Percentiles rank a stretch among this genome's conserved stretches.
phyloP scores from a whole-genome alignment of 2,329 filamentous ascomycete genomes.

The Aureobasidium sp. region DNA sequence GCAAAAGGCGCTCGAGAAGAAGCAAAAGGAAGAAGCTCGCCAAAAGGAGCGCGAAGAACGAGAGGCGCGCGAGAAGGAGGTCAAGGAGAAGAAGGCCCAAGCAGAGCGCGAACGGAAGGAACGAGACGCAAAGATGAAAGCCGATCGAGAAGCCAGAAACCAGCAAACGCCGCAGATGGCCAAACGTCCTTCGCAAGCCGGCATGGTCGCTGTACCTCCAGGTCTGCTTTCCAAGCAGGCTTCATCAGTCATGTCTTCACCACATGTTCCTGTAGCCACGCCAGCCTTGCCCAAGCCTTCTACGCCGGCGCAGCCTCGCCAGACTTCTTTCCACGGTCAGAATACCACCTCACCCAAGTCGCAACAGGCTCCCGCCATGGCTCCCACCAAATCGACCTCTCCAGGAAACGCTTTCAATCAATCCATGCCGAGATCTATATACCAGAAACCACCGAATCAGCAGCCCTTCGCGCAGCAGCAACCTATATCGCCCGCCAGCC shows the following conservation, averaged over 20 bases:
- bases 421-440: slow-evolving; percentile 54
- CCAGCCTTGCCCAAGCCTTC: slow-evolving; percentile 77
- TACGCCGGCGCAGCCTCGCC: slow-evolving; percentile 69
- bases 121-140: slow-evolving; percentile 49
- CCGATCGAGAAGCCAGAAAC: slow-evolving; percentile 34
- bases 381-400: slow-evolving; percentile 49
- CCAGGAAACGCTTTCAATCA: slow-evolving; percentile 54
- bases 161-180: slow-evolving; percentile 33
- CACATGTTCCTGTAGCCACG: slow-evolving; percentile 70
- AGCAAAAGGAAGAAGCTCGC: slow-evolving; percentile 61
- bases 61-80: slow-evolving; percentile 64
- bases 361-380: slow-evolving; percentile 45
- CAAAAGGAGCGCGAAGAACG: slow-evolving; percentile 67
- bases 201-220: slow-evolving; percentile 48
- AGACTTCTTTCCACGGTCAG: slow-evolving; percentile 71
- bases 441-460: slow-evolving; percentile 52
- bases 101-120: slow-evolving; percentile 53
- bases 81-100: slow-evolving; percentile 58
- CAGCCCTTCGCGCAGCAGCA: slow-evolving; percentile 50
- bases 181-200: slow-evolving; percentile 54
- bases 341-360: slow-evolving; percentile 63
- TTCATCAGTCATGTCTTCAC: slow-evolving; percentile 58
- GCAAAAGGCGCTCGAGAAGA: slow-evolving; percentile 74
- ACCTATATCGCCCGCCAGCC: slow-evolving; percentile 50
- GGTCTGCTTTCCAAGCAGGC: slow-evolving; percentile 48